Conservation (phyloP, 1,284 basidiomycete species). For the Laetiporus sulphureus region DNA sequence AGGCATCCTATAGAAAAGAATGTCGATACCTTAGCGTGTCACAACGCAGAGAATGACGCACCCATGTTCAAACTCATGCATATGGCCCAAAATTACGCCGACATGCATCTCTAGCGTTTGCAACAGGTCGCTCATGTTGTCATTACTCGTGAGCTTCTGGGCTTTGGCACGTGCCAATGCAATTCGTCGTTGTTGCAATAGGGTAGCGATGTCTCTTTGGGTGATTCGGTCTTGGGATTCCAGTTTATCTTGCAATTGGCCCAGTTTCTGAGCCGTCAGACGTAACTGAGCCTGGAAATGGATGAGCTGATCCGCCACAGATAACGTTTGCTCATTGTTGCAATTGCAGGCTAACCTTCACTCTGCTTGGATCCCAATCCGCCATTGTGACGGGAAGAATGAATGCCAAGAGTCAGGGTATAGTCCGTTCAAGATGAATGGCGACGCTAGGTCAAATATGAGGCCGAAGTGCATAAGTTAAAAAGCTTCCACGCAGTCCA, state of each 20-base stretch:
- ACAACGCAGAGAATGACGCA: conserved; percentile 18
- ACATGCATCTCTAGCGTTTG: conserved; percentile 63
- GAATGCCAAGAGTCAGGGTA: too few species aligned
- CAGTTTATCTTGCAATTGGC: conserved; percentile 61
- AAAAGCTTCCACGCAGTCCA: too few species aligned
- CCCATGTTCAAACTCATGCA: conserved; percentile 50
- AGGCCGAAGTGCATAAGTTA: too few species aligned
- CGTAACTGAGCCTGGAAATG: conserved; percentile 66
- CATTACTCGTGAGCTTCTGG: conserved; percentile 57
- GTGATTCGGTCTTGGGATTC: conserved; percentile 57
- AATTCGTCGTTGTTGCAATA: conserved; percentile 54
- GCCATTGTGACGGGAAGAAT: conserved; percentile 3
- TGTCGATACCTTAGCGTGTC: background rate
- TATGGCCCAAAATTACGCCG: conserved; percentile 50
- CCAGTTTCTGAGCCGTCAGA: conserved; percentile 55
- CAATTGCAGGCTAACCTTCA: conserved; percentile 34
- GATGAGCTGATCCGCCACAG: conserved; percentile 2
- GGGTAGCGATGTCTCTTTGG: conserved; percentile 58
- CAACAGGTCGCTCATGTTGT: conserved; percentile 51
- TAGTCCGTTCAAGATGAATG: too few species aligned
- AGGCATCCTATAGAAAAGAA: conserved; percentile 22
- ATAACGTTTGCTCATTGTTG: conserved; percentile 1
- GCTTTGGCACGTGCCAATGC: conserved; percentile 62
- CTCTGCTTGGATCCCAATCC: conserved; percentile 37
- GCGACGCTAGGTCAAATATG: too few species aligned